Evolutionary conservation across 2,329 filamentous ascomycete genomes (phyloP), one percentile per base, ranked within the genome.

Genomic region (Monilinia polystroma): DNA sequence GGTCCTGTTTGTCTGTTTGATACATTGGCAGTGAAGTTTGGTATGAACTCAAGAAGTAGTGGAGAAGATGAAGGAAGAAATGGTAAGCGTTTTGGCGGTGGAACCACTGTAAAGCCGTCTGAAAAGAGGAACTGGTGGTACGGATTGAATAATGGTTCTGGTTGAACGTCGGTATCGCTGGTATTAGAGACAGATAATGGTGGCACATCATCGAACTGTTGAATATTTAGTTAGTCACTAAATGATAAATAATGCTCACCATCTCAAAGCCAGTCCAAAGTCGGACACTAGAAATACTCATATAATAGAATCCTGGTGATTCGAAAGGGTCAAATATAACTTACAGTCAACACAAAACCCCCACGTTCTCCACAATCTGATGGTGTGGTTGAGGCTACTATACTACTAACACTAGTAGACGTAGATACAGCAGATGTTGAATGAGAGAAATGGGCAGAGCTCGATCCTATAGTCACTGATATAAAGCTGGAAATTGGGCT

Each of bases 61-160:
- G 73, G 70, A n/a, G 71, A 70, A 0, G 76, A 77, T 3, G 72
- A 70, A 29, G 77, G 73, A 12, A 72, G 63, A 57, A 75, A 77
- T 26, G 73, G 74, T n/a, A 70, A 70, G 3, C 23, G 45, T 3
- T 69, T 73, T 63, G 73, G 72, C 43, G 77, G 71, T 14, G 75
- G 72, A 11, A 74, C 71, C 7, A 77, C 75, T 5, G 67, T 67
- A 67, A 79, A 79, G 7, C 78, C 78, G 32, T 73, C 66, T 7
- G 77, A 78, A 67, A 78, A 80, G 51, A 72, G 73, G 58, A 80
- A 76, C 26, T 76, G 71, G 54, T 76, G 72, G 66, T 77, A 77
- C 18, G 75, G 75, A 56, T 69, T 76, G 68, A 74, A 75, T n/a
- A 76, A 51, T 8, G 75, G 73, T 49, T 67, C 67, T 29, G 74